A percentile compares a stretch with the other conserved stretches of the same genome.
phyloP scores from a whole-genome alignment of 495 filamentous ascomycete genomes.

The Friedmanniomyces simplex region DNA sequence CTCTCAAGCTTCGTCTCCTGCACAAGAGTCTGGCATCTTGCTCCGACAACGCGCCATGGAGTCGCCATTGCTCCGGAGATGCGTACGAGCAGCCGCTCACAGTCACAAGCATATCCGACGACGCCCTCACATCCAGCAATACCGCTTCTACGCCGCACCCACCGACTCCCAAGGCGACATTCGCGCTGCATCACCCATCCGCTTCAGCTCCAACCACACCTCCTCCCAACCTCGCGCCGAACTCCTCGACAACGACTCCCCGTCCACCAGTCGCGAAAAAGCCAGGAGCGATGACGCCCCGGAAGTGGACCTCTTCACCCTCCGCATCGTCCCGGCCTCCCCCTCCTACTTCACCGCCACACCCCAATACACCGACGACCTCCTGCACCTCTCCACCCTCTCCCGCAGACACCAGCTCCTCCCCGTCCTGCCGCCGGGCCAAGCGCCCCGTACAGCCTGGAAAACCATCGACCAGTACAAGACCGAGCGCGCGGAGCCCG shows the following conservation, averaged over 20 bases:
- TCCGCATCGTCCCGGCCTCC: constrained; percentile 71
- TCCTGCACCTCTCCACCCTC: constrained; percentile 60
- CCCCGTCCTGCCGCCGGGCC: constrained; percentile 49
- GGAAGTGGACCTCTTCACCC: constrained; percentile 30
- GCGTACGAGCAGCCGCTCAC: not conserved
- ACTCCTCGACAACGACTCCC: not conserved
- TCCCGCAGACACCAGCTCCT: constrained; percentile 59
- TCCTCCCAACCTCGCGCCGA: constrained; percentile 8
- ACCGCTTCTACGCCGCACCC: constrained; percentile 11
- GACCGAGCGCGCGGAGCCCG: constrained; percentile 58
- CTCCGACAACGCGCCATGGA: not conserved
- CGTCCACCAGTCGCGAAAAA: not conserved
- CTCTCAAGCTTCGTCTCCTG: no score
- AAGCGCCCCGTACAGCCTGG: constrained; percentile 76
- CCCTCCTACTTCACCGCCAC: constrained; percentile 88
- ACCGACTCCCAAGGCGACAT: constrained; percentile 9
- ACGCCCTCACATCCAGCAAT: not conserved
- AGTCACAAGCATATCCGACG: not conserved
- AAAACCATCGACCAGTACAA: constrained; percentile 67
- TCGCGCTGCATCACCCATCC: constrained; percentile 15
- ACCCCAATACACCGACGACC: constrained; percentile 75
- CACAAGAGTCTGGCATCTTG: no score
- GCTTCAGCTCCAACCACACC: constrained; percentile 10
- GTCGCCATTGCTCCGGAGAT: not conserved
- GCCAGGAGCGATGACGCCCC: not conserved